phyloP scores from a whole-genome alignment of 257 asterid genomes.

The Pogostemon cablin region DNA sequence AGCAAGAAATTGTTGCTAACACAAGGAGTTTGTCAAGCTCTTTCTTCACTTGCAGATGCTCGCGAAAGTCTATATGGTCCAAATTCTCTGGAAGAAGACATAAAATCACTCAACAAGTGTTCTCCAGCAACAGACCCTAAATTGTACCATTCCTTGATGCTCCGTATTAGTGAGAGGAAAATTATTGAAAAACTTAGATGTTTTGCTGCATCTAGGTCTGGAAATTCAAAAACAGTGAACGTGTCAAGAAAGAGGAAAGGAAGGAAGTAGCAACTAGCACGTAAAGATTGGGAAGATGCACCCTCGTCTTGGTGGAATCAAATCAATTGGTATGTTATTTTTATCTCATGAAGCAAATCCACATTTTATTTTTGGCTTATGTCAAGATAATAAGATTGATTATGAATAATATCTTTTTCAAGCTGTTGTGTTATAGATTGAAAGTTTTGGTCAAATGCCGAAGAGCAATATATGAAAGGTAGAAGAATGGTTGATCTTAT shows the following conservation, averaged over 20 bases:
- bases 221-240: constrained; percentile 8
- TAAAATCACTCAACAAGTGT: constrained; percentile 42
- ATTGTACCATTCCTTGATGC: constrained; percentile 59
- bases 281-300: not conserved
- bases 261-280: not conserved
- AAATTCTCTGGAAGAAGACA: constrained; percentile 60
- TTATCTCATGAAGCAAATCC: not conserved
- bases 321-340: not conserved
- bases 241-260: constrained; percentile 38
- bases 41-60: constrained; percentile 65
- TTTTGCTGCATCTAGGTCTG: constrained; percentile 42
- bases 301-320: not conserved
- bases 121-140: constrained; percentile 48
- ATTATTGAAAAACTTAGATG: constrained; percentile 68
- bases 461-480: too few species aligned
- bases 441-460: not conserved
- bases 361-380: not conserved
- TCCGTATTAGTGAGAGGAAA: constrained; percentile 85
- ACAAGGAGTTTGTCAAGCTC: constrained; percentile 56
- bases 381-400: not conserved
- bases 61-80: constrained; percentile 73
- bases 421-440: not conserved
- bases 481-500: too few species aligned
- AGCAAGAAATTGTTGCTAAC: constrained; percentile 55
- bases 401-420: not conserved